Base-by-base conservation (phyloP, 2,329 filamentous ascomycete genomes). In the Colletotrichum costaricense region DNA sequence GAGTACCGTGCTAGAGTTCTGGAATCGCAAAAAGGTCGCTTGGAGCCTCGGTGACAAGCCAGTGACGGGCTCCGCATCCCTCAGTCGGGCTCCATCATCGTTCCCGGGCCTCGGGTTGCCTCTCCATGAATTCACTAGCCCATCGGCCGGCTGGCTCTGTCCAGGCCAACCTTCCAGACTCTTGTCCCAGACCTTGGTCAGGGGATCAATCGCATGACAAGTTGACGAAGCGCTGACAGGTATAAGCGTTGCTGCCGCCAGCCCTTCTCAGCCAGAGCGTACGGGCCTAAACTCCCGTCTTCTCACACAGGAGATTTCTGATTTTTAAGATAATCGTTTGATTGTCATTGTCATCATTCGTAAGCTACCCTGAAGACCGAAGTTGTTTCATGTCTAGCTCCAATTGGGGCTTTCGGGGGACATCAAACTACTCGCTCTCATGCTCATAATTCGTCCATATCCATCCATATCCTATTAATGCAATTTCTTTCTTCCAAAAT, bases 31-130 rank as follows among this genome's bases (percentile, higher is more conserved):
- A 54, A 49, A 26, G 42, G 30, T 16, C 30, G 28, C 14, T 64
- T 2, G 52, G 19, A 52, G n/a, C 56, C 57, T 62, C 56, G 63
- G 63, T 58, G 57, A 72, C 56, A 35, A 71, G 3, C 52, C 57
- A 63, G n/a, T 62, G 57, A 68, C 35, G 69, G 63, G 52, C n/a
- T 58, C 57, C 57, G 64, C 64, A 57, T 16, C 8, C 28, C 49
- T 22, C 22, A 46, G 8, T 54, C 38, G n/a, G 49, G 60, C 38
- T 60, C 63, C 68, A 52, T 54, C 12, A 2, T 33, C n/a, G 33
- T 55, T 67, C 52, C 26, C 35, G 8, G 2, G 49, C 26, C 56
- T 30, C 65, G 64, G 52, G 26, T 54, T 69, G 57, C 64, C 64
- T 72, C 64, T 33, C 46, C 38, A 28, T 19, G 35, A 57, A 30